These are phyloP conservation scores for Globisporangium cylindrosporum DNA, from an alignment of 352 stramenopile genomes.

Conservation along the genomic window DNA sequence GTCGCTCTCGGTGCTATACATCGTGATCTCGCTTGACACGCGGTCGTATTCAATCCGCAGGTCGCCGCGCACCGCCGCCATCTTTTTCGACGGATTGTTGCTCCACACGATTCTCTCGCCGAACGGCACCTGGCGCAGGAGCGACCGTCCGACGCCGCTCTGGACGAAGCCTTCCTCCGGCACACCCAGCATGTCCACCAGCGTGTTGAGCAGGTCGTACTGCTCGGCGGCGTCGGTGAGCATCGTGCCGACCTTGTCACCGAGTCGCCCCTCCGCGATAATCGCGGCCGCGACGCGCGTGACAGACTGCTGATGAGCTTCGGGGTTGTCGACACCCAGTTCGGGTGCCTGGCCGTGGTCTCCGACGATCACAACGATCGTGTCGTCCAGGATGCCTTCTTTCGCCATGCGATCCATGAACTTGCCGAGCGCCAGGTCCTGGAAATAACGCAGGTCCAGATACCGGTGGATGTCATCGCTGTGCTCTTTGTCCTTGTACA, in stretches of 20 bases:
- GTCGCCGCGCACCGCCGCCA: background rate
- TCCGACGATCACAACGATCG: background rate
- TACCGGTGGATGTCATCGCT: background rate
- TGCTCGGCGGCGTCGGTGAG: background rate
- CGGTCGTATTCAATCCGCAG: background rate
- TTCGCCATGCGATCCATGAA: background rate
- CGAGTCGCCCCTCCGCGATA: background rate
- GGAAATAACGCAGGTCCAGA: background rate
- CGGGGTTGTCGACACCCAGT: background rate
- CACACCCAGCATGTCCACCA: background rate
- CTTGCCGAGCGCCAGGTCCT: background rate
- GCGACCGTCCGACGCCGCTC: background rate
- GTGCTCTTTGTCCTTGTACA: slow-evolving; percentile 22
- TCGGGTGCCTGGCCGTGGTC: background rate
- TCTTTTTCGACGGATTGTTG: background rate
- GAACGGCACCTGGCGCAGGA: background rate
- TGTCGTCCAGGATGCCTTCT: background rate
- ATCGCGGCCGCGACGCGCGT: background rate
- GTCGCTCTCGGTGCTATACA: background rate
- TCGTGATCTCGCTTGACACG: background rate
- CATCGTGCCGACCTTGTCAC: background rate
- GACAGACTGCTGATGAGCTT: background rate
- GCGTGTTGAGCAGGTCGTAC: background rate
- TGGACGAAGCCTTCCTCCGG: background rate
- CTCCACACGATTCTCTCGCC: background rate